phyloP scores from a whole-genome alignment of 2,329 filamentous ascomycete genomes.

The Blastomyces emzantsi region DNA sequence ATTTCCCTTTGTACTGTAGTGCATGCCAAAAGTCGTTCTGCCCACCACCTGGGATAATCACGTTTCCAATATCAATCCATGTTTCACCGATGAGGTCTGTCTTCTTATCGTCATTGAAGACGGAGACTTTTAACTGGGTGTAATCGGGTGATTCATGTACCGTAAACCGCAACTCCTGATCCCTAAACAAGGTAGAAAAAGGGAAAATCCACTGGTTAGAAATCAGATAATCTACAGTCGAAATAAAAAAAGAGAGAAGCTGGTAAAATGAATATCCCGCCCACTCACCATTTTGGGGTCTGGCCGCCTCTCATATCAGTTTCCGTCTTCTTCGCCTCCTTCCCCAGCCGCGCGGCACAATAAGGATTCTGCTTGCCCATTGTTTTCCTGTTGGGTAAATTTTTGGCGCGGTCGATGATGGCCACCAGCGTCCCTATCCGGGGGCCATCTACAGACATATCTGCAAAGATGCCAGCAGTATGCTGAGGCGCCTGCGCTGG shows the following conservation, averaged over 20 bases:
- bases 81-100: conserved; percentile 94
- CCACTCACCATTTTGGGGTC: conserved; percentile 79
- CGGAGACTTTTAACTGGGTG: conserved; percentile 85
- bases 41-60: conserved; percentile 80
- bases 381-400: conserved; percentile 89
- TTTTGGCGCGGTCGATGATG: conserved; percentile 91
- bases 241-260: conserved; percentile 15
- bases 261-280: neutral
- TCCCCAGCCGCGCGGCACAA: conserved; percentile 84
- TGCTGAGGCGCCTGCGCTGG: conserved; percentile 57
- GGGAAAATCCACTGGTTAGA: neutral
- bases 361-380: conserved; percentile 99
- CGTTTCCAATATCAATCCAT: conserved; percentile 72
- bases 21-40: conserved; percentile 90
- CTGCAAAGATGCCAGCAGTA: conserved; percentile 86
- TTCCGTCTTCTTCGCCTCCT: conserved; percentile 94
- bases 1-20: conserved; percentile 82
- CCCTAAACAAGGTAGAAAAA: conserved; percentile 49
- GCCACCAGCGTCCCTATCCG: conserved; percentile 87
- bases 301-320: conserved; percentile 92
- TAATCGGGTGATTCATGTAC: conserved; percentile 97
- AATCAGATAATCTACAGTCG: neutral
- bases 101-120: conserved; percentile 98
- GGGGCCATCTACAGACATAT: conserved; percentile 88
- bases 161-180: conserved; percentile 90